phyloP scores from a whole-genome alignment of 2,329 filamentous ascomycete species.

The Cylindrodendrum hubeiense region DNA sequence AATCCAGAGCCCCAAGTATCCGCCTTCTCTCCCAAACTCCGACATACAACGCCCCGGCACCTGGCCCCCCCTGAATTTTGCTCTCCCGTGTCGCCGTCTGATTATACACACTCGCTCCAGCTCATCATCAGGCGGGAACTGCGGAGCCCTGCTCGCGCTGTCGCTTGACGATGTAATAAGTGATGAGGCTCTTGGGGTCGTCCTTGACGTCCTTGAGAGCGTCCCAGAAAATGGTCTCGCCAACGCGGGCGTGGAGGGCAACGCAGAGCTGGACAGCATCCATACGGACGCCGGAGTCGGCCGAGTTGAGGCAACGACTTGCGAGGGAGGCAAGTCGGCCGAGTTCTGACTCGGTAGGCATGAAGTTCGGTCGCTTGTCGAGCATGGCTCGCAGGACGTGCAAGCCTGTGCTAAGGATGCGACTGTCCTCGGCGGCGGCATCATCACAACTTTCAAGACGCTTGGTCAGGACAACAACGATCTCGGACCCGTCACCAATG shows the following conservation, averaged over 20 bases:
- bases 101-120: neutral
- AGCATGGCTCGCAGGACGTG: conserved; percentile 73
- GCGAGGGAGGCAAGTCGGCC: conserved; percentile 63
- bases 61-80: conserved; percentile 8
- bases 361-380: conserved; percentile 60
- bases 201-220: conserved; percentile 74
- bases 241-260: conserved; percentile 73
- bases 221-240: conserved; percentile 77
- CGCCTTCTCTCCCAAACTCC: conserved; percentile 33
- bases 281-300: conserved; percentile 75
- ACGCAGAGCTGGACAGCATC: conserved; percentile 86
- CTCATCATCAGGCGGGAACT: conserved; percentile 18
- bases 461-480: conserved; percentile 65
- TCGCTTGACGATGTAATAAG: conserved; percentile 83
- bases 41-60: conserved; percentile 37
- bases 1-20: conserved; percentile 16
- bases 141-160: conserved; percentile 64
- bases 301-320: conserved; percentile 69
- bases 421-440: conserved; percentile 58
- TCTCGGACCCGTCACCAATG: conserved; percentile 73
- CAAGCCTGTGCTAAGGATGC: conserved; percentile 72
- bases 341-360: conserved; percentile 66
- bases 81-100: conserved; percentile 4
- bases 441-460: conserved; percentile 60
- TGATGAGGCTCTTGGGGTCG: conserved; percentile 81